Conservation (phyloP, 2,329 filamentous ascomycete species). For the Alternaria arborescens region DNA sequence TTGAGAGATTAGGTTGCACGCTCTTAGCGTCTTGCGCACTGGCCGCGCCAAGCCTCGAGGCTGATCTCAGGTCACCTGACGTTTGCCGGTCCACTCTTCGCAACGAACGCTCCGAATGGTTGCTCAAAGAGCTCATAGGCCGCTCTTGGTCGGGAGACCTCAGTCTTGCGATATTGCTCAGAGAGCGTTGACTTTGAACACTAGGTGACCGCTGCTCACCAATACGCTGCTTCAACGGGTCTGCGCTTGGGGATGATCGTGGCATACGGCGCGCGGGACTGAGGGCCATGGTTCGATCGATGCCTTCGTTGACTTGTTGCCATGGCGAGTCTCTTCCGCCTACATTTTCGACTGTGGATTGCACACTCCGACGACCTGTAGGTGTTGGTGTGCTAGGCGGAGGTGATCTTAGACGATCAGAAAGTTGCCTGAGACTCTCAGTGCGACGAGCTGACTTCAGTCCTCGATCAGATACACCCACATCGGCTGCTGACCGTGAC, state of each 20-base stretch:
- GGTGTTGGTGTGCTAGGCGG: conserved; percentile 44
- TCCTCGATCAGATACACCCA: conserved; percentile 54
- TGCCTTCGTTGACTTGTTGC: conserved; percentile 58
- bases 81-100: conserved; percentile 71
- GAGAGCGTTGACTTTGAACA: conserved; percentile 56
- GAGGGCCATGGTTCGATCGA: conserved; percentile 53
- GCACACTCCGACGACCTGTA: conserved; percentile 32
- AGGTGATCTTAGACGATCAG: conserved; percentile 46
- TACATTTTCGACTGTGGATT: conserved; percentile 39
- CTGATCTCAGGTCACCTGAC: conserved; percentile 79
- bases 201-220: conserved; percentile 51
- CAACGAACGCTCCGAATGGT: conserved; percentile 72
- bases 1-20: conserved; percentile 41
- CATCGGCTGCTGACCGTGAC: conserved; percentile 53
- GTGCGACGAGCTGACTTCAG: conserved; percentile 53
- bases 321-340: conserved; percentile 38
- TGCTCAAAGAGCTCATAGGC: conserved; percentile 69
- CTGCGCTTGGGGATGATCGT: conserved; percentile 46
- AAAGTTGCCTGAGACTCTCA: conserved; percentile 43
- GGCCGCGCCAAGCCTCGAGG: conserved; percentile 67
- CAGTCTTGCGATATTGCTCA: conserved; percentile 51
- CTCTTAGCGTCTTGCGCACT: conserved; percentile 48
- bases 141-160: conserved; percentile 59
- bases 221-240: conserved; percentile 48
- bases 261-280: conserved; percentile 47